These are phyloP conservation scores for Penicillium sp. DNA, from an alignment of 2,329 filamentous ascomycete species.

Conservation along the genomic window DNA sequence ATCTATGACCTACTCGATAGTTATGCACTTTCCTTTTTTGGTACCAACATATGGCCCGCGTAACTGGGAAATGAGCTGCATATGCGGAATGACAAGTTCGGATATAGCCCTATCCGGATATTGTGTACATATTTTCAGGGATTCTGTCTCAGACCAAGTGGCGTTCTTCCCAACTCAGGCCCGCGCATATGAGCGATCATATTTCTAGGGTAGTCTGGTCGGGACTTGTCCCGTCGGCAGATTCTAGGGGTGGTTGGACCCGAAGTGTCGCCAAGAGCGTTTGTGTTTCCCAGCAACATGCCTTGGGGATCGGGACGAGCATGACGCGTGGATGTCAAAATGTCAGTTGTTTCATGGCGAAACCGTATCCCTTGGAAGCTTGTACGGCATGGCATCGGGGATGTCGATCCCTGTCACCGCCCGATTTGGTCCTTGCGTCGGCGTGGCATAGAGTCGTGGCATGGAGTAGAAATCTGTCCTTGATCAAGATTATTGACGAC, in stretches of 20 bases:
- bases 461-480: no score
- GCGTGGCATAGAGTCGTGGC: no score
- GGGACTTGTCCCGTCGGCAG: no score
- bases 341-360: constrained; percentile 8
- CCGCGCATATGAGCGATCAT: constrained; percentile 23
- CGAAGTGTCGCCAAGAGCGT: no score
- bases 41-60: constrained; percentile 2
- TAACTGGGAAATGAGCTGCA: constrained; percentile 5
- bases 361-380: constrained; percentile 15
- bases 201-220: constrained; percentile 5
- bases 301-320: background rate
- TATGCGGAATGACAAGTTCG: constrained; percentile 11
- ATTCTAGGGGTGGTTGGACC: no score
- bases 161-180: constrained; percentile 7
- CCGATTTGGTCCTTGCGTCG: constrained; percentile 10
- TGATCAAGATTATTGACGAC: no score
- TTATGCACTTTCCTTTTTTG: constrained; percentile 3
- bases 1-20: constrained; percentile 5
- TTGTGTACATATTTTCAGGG: constrained; percentile 16
- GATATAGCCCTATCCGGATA: constrained; percentile 2
- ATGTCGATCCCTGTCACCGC: constrained; percentile 13
- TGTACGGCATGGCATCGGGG: constrained; percentile 12
- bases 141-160: constrained; percentile 11
- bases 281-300: constrained; percentile 1
- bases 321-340: constrained; percentile 13